A percentile compares a stretch with the other conserved stretches of the same genome.
phyloP scores from a whole-genome alignment of 148 eudicot species.

The Rhododendron molle region DNA sequence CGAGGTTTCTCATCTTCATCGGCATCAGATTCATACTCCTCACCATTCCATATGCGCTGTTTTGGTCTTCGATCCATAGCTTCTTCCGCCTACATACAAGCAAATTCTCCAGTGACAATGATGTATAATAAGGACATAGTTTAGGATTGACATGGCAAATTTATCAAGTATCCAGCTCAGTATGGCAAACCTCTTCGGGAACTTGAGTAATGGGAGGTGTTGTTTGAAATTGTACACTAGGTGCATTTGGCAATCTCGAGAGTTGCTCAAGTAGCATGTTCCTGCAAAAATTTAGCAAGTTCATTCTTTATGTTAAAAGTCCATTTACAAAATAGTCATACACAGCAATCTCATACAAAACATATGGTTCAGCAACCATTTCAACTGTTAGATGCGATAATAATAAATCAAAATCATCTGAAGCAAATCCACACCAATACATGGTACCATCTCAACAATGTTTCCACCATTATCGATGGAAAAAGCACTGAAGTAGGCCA shows the following conservation, averaged over 20 bases:
- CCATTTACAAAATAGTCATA: not conserved
- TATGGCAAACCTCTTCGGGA: constrained; percentile 61
- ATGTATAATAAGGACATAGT: not conserved
- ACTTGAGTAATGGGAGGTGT: constrained; percentile 50
- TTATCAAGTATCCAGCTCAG: not conserved
- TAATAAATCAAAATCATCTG: not conserved
- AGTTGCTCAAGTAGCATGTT: constrained; percentile 73
- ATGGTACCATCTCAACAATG: not conserved
- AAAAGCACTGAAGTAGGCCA: not conserved
- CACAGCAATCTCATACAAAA: not conserved
- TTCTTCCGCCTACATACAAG: constrained; percentile 44
- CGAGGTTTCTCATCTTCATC: constrained; percentile 41
- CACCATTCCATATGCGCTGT: constrained; percentile 75
- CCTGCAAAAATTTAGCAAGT: constrained; percentile 35
- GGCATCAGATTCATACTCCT: constrained; percentile 63
- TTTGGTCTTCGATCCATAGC: constrained; percentile 52
- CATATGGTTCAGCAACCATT: not conserved
- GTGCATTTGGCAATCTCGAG: constrained; percentile 59
- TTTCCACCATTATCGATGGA: not conserved
- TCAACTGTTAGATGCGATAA: not conserved
- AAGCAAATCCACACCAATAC: not conserved
- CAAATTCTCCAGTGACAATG: not conserved
- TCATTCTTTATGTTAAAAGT: constrained; percentile 10
- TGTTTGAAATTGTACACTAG: constrained; percentile 73
- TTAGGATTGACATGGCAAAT: not conserved